Evolutionary conservation across 164 flowering plant genomes (phyloP).

Genomic region (Tinospora cordifolia): DNA sequence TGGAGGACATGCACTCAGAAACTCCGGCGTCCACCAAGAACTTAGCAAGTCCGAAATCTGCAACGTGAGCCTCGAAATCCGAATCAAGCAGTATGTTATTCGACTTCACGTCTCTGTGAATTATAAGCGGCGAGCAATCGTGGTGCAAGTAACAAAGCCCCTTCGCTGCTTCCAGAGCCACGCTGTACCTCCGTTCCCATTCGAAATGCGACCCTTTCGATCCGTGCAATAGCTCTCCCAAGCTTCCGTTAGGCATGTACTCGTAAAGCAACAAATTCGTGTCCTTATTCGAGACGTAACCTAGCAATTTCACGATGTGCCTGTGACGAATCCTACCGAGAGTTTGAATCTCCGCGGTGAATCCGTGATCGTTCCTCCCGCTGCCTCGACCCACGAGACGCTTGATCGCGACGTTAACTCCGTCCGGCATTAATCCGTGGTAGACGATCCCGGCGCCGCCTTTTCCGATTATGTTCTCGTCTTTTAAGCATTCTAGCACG

Average conservation of each 20-base stretch:
- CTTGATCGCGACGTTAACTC: conserved; percentile 72
- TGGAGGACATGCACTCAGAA: conserved; percentile 87
- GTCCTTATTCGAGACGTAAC: conserved; percentile 76
- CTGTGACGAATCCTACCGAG: conserved; percentile 81
- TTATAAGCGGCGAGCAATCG: conserved; percentile 78
- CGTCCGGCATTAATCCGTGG: conserved; percentile 73
- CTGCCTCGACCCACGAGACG: conserved; percentile 40
- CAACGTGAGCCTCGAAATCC: conserved; percentile 83
- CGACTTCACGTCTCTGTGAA: conserved; percentile 87
- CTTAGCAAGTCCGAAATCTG: conserved; percentile 95
- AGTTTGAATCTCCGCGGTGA: conserved; percentile 83
- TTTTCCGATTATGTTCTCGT: conserved; percentile 86
- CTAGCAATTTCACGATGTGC: conserved; percentile 71
- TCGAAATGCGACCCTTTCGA: conserved; percentile 66
- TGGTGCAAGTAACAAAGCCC: conserved; percentile 91
- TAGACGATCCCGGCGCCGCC: conserved; percentile 94
- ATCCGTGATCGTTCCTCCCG: conserved; percentile 59
- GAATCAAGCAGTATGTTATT: conserved; percentile 79
- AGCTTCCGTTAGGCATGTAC: conserved; percentile 89
- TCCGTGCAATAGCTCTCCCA: conserved; percentile 70
- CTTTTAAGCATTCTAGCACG: conserved; percentile 69
- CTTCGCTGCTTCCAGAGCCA: conserved; percentile 77
- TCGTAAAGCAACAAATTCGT: conserved; percentile 72
- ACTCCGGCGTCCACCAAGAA: conserved; percentile 66
- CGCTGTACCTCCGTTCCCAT: conserved; percentile 68